A percentile compares a stretch with the other conserved stretches of the same genome.
Evolutionary conservation across 2,329 filamentous ascomycete species (phyloP).

Genomic region (Xylariaceae sp.): DNA sequence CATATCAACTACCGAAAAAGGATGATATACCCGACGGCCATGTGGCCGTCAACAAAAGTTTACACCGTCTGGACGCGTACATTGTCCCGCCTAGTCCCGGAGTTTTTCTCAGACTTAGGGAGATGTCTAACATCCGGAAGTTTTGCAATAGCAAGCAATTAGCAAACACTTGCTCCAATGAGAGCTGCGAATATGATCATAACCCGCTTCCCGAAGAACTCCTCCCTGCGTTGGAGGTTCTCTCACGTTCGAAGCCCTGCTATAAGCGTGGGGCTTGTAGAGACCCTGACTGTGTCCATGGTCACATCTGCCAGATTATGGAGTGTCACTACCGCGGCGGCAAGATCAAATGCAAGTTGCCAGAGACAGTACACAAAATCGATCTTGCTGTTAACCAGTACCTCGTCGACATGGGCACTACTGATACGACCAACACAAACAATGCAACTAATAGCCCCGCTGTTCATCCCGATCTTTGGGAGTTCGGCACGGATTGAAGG

Average conservation of each 20-base stretch:
- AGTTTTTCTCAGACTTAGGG: conserved; percentile 20
- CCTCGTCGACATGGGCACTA: not conserved
- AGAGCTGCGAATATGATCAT: conserved; percentile 30
- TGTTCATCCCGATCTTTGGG: not conserved
- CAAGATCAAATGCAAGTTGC: conserved; percentile 28
- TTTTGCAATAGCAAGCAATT: conserved; percentile 31
- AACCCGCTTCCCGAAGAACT: conserved; percentile 23
- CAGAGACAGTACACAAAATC: conserved; percentile 19
- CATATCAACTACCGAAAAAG: conserved; percentile 22
- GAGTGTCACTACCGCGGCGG: conserved; percentile 32
- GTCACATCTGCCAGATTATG: conserved; percentile 31
- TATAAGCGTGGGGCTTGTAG: conserved; percentile 26
- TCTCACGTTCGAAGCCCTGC: conserved; percentile 30
- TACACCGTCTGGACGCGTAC: conserved; percentile 30
- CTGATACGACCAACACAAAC: not conserved
- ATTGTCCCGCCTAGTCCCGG: conserved; percentile 19
- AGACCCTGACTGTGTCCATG: conserved; percentile 24
- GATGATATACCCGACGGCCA: conserved; percentile 25
- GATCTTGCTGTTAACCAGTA: conserved; percentile 14
- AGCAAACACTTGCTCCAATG: conserved; percentile 21
- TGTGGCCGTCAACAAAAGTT: conserved; percentile 27
- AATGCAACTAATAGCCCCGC: not conserved
- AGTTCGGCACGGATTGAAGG: not conserved
- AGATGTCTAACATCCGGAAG: conserved; percentile 20
- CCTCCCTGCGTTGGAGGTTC: conserved; percentile 24